Evolutionary conservation across 2,329 filamentous ascomycete species (phyloP).

Genomic region (Penicillium paneum): DNA sequence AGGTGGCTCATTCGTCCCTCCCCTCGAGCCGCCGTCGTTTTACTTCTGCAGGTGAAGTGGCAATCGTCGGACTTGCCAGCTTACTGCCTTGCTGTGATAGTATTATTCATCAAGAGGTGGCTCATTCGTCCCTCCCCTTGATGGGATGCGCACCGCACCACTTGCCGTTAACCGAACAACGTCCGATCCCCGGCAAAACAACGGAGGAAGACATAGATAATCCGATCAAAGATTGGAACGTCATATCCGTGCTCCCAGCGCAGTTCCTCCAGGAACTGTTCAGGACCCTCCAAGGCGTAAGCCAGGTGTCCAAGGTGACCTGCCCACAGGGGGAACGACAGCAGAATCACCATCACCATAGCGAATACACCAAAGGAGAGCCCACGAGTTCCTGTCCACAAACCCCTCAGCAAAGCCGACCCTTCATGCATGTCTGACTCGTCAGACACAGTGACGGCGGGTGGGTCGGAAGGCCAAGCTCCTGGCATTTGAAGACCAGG

Average conservation of each 20-base stretch:
- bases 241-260: background rate
- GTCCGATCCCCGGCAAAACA: constrained; percentile 3
- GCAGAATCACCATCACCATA: background rate
- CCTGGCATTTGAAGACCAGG: constrained; percentile 2
- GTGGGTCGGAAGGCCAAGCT: background rate
- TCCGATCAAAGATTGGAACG: background rate
- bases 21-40: background rate
- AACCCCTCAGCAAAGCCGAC: background rate
- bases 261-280: background rate
- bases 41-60: background rate
- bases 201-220: constrained; percentile 2
- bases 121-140: constrained; percentile 6
- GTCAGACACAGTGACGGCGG: background rate
- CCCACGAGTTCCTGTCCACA: background rate
- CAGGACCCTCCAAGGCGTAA: background rate
- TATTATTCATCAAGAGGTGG: background rate
- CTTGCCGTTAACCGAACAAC: background rate
- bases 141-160: background rate
- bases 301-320: background rate
- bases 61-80: background rate
- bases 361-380: background rate
- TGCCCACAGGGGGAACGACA: background rate
- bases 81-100: background rate
- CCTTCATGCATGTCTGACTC: background rate
- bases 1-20: constrained; percentile 1